Evolutionary conservation across 306 rosid genomes (phyloP).

Genomic region (Cucurbita maxima): DNA sequence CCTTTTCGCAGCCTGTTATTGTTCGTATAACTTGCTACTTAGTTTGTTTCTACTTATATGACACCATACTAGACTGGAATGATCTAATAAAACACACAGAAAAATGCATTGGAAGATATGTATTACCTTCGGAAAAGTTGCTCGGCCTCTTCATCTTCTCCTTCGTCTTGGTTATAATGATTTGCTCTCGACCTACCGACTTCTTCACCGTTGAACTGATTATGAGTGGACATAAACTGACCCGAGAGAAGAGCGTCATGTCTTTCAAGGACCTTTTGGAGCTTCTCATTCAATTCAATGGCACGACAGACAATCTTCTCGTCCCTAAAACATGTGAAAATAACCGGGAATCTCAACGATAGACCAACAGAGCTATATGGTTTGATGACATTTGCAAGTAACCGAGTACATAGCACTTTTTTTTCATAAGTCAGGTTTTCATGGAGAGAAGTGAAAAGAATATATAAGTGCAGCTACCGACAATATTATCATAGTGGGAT

Average conservation of each 20-base stretch:
- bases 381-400: not conserved
- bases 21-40: not conserved
- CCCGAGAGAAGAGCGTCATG: constrained; percentile 71
- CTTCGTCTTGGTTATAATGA: constrained; percentile 33
- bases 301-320: constrained; percentile 74
- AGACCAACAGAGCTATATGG: not conserved
- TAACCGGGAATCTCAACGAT: not conserved
- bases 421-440: not conserved
- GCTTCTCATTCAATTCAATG: constrained; percentile 74
- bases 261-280: constrained; percentile 73
- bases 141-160: constrained; percentile 75
- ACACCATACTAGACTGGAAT: not conserved
- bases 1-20: constrained; percentile 75
- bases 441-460: not conserved
- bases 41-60: not conserved
- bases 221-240: constrained; percentile 27
- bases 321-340: constrained; percentile 23
- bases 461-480: not conserved
- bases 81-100: not conserved
- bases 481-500: not conserved
- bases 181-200: constrained; percentile 29
- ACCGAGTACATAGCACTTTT: not conserved
- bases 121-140: constrained; percentile 77
- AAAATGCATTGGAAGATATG: too few species aligned
- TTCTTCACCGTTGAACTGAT: constrained; percentile 32